Conservation (phyloP, 1,284 basidiomycete species). For the Cutaneotrichosporon cutaneum region DNA sequence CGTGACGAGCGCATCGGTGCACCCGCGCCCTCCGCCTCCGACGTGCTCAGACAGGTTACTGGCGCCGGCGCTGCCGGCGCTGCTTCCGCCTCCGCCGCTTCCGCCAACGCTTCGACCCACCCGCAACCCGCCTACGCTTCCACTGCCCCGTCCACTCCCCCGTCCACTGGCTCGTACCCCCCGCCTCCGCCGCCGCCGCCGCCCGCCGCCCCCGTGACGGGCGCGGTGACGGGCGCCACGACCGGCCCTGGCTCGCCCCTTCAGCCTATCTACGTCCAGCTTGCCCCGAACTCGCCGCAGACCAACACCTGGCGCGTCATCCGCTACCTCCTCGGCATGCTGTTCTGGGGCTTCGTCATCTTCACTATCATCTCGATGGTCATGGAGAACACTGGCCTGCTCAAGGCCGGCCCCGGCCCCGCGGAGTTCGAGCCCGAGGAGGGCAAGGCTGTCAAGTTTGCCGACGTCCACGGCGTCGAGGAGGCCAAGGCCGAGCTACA, state of each 20-base stretch:
- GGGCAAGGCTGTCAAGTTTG: conserved; percentile 80
- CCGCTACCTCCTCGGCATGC: conserved; percentile 39
- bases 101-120: conserved; percentile 41
- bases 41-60: background rate
- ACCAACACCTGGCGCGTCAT: conserved; percentile 34
- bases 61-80: background rate
- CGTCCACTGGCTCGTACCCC: conserved; percentile 20
- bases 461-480: conserved; percentile 90
- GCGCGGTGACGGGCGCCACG: conserved; percentile 27
- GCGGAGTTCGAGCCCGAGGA: conserved; percentile 59
- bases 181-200: conserved; percentile 5
- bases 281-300: conserved; percentile 42
- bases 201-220: conserved; percentile 6
- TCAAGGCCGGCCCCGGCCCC: conserved; percentile 72
- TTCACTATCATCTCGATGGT: conserved; percentile 81
- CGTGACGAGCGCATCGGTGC: conserved; percentile 32
- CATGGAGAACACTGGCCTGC: conserved; percentile 84
- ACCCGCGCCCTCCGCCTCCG: background rate
- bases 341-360: conserved; percentile 55
- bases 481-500: conserved; percentile 90
- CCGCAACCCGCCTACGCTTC: conserved; percentile 33
- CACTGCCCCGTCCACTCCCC: conserved; percentile 4
- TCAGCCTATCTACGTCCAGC: conserved; percentile 48
- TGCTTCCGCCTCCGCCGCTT: background rate
- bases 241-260: conserved; percentile 48